These are phyloP conservation scores for Sporothrix variecibatus DNA, from an alignment of 2,329 filamentous ascomycete genomes.

Conservation along the genomic window DNA sequence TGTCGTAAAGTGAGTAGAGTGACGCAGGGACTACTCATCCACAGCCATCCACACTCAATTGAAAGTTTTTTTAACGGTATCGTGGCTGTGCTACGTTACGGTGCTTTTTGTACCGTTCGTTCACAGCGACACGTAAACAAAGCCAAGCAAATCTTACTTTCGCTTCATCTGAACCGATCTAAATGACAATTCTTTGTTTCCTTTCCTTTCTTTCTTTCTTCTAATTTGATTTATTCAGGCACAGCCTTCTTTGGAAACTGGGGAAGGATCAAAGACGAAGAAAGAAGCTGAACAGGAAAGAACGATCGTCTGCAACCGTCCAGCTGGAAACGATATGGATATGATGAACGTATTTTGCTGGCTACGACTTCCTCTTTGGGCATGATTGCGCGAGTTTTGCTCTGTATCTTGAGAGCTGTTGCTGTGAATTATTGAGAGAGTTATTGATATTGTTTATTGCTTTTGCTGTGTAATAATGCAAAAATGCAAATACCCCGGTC, in stretches of 20 bases:
- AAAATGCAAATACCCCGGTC: background rate
- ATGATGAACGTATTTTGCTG: background rate
- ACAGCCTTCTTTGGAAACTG: background rate
- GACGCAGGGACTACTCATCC: background rate
- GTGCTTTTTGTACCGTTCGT: background rate
- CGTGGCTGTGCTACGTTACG: slow-evolving; percentile 14
- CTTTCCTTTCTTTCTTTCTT: background rate
- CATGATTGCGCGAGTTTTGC: slow-evolving; percentile 12
- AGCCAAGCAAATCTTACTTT: background rate
- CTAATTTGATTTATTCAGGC: background rate
- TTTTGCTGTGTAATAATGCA: background rate
- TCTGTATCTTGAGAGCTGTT: background rate
- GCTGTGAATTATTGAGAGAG: background rate
- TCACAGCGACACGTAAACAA: background rate
- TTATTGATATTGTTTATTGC: background rate
- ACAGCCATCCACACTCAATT: background rate
- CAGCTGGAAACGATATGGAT: background rate
- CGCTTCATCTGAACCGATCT: slow-evolving; percentile 3
- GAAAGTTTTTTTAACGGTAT: background rate
- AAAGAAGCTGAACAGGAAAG: background rate
- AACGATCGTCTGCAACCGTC: background rate
- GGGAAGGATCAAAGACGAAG: background rate
- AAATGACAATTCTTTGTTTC: background rate
- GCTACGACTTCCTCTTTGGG: slow-evolving; percentile 5
- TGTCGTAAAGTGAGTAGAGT: background rate